These are phyloP conservation scores for Colletotrichum lupini DNA, from an alignment of 2,329 filamentous ascomycete genomes.

Conservation along the genomic window DNA sequence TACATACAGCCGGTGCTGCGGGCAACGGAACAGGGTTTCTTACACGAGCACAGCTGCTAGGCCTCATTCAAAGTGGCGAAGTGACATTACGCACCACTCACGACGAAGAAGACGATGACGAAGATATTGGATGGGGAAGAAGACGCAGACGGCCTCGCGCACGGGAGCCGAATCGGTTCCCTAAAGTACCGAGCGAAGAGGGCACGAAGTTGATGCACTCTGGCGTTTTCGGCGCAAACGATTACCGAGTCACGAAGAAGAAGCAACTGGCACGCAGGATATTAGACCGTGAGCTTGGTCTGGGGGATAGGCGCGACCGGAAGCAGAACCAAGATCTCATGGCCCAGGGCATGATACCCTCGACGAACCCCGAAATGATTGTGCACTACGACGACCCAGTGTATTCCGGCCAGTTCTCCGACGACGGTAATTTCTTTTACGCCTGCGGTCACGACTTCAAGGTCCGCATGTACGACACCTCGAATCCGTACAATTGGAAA, in stretches of 20 bases:
- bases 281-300: conserved; percentile 83
- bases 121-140: conserved; percentile 53
- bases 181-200: conserved; percentile 84
- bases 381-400: conserved; percentile 88
- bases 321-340: conserved; percentile 68
- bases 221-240: conserved; percentile 81
- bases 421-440: conserved; percentile 98
- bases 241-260: conserved; percentile 60
- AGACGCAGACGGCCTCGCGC: conserved; percentile 51
- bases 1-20: conserved; percentile 40
- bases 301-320: conserved; percentile 69
- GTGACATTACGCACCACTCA: conserved; percentile 48
- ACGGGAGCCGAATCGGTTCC: conserved; percentile 70
- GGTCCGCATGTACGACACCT: conserved; percentile 97
- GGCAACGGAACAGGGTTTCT: conserved; percentile 44
- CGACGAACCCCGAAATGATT: conserved; percentile 82
- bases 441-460: conserved; percentile 91
- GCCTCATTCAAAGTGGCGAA: conserved; percentile 52
- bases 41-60: conserved; percentile 51
- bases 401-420: conserved; percentile 96
- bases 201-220: conserved; percentile 84
- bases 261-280: conserved; percentile 76
- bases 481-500: conserved; percentile 93
- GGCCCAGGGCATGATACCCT: conserved; percentile 78
- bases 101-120: conserved; percentile 50